These are phyloP conservation scores for Mucor racemosus DNA, from an alignment of 371 early-diverging fungal species.

Conservation along the genomic window DNA sequence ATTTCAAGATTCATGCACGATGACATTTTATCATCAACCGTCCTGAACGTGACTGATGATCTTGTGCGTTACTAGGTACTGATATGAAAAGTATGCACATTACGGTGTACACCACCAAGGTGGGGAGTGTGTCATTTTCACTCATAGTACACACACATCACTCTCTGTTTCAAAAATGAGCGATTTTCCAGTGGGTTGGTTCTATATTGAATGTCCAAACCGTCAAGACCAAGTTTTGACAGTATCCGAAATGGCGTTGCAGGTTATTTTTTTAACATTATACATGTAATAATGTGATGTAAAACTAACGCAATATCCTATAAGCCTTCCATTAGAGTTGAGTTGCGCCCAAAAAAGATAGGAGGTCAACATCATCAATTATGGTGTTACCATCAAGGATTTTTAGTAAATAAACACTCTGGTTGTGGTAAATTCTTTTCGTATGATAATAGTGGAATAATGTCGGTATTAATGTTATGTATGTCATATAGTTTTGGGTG, in stretches of 20 bases:
- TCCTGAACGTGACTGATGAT: too few relatives aligned
- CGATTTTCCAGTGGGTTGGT: constrained; percentile 25
- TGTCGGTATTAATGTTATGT: too few relatives aligned
- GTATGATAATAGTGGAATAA: too few relatives aligned
- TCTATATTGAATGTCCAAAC: constrained; percentile 21
- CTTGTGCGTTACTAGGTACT: too few relatives aligned
- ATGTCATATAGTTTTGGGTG: constrained; percentile 2
- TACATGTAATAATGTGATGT: background rate
- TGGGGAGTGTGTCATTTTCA: too few relatives aligned
- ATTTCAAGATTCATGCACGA: too few relatives aligned
- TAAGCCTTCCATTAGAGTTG: constrained; percentile 19
- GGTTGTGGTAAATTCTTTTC: constrained; percentile 24
- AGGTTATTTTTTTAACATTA: constrained; percentile 6
- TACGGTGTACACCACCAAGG: too few relatives aligned
- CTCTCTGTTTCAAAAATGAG: background rate
- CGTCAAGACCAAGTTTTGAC: constrained; percentile 24
- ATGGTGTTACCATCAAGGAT: constrained; percentile 27
- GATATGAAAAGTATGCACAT: too few relatives aligned
- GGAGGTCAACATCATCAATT: constrained; percentile 17
- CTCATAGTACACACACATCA: too few relatives aligned
- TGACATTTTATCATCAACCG: too few relatives aligned
- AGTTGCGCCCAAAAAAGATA: constrained; percentile 24
- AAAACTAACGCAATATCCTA: background rate
- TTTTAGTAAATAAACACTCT: constrained; percentile 24
- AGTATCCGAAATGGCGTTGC: constrained; percentile 16